Evolutionary conservation across 208 protist species (phyloP).

Genomic region (Trypanosoma avium): DNA sequence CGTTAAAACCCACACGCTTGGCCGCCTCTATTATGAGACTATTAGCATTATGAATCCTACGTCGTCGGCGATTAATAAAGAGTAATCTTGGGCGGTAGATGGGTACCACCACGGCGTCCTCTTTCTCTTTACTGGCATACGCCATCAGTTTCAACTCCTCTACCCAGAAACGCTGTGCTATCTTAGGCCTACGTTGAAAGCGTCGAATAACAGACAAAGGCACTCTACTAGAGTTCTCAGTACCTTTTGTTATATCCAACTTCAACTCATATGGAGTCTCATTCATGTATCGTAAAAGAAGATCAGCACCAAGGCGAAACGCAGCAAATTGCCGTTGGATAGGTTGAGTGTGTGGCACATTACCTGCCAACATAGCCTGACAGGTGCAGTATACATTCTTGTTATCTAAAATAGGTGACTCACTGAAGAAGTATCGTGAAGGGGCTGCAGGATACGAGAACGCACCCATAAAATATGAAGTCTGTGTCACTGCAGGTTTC

Average conservation of each 20-base stretch:
- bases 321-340: neutral
- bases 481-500: neutral
- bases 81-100: conserved; percentile 29
- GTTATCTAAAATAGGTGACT: conserved; percentile 1
- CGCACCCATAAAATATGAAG: conserved; percentile 8
- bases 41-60: conserved; percentile 33
- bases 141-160: neutral
- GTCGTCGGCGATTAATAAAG: conserved; percentile 37
- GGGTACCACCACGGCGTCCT: neutral
- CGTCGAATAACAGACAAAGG: conserved; percentile 1
- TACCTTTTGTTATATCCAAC: neutral
- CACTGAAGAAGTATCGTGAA: conserved; percentile 13
- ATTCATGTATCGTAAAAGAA: conserved; percentile 12
- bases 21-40: conserved; percentile 29
- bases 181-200: conserved; percentile 2
- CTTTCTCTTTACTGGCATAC: neutral
- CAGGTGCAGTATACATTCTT: conserved; percentile 21
- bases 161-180: conserved; percentile 13
- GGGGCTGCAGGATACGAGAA: conserved; percentile 16
- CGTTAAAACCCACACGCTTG: conserved; percentile 41
- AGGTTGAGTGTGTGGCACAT: neutral
- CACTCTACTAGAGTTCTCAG: neutral
- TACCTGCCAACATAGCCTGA: conserved; percentile 2
- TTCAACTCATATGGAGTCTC: conserved; percentile 17
- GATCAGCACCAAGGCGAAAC: conserved; percentile 7